These are phyloP conservation scores for Clonostachys rhizophaga DNA, from an alignment of 2,329 filamentous ascomycete genomes.

Conservation along the genomic window DNA sequence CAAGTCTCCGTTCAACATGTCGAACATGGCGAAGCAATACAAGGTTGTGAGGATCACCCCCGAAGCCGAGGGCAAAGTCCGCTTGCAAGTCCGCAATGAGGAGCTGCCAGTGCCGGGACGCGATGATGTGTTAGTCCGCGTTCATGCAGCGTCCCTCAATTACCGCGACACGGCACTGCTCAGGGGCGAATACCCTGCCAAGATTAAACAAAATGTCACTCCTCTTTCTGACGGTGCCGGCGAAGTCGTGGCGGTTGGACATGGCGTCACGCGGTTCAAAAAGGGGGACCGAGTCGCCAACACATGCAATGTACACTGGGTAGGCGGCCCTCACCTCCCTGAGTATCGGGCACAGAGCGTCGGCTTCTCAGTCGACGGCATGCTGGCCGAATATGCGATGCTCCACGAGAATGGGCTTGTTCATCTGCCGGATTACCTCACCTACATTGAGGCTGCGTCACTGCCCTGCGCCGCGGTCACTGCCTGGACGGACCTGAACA, in stretches of 20 bases:
- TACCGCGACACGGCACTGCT: constrained; percentile 49
- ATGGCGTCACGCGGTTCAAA: constrained; percentile 38
- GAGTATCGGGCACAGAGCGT: constrained; percentile 3
- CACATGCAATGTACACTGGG: constrained; percentile 4
- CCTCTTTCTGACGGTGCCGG: constrained; percentile 51
- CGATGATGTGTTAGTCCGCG: constrained; percentile 55
- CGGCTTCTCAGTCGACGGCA: constrained; percentile 1
- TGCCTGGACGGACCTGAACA: constrained; percentile 9
- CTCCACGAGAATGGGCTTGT: constrained; percentile 8
- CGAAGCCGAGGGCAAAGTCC: too few relatives aligned
- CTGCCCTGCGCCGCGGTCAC: constrained; percentile 8
- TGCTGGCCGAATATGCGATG: constrained; percentile 8
- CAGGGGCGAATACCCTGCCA: constrained; percentile 41
- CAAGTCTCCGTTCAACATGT: too few relatives aligned
- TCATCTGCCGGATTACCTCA: constrained; percentile 8
- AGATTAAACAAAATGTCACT: constrained; percentile 34
- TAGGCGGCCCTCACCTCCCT: constrained; percentile 4
- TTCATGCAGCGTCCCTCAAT: constrained; percentile 42
- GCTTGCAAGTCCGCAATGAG: too few relatives aligned
- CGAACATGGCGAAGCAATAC: too few relatives aligned
- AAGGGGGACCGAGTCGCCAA: constrained; percentile 7
- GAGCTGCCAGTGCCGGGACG: too few relatives aligned
- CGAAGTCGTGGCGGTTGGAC: constrained; percentile 44
- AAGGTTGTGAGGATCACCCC: too few relatives aligned
- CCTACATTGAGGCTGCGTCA: constrained; percentile 8